These are phyloP conservation scores for Drechslerella stenobrocha DNA, from an alignment of 2,329 filamentous ascomycete genomes.

Conservation along the genomic window DNA sequence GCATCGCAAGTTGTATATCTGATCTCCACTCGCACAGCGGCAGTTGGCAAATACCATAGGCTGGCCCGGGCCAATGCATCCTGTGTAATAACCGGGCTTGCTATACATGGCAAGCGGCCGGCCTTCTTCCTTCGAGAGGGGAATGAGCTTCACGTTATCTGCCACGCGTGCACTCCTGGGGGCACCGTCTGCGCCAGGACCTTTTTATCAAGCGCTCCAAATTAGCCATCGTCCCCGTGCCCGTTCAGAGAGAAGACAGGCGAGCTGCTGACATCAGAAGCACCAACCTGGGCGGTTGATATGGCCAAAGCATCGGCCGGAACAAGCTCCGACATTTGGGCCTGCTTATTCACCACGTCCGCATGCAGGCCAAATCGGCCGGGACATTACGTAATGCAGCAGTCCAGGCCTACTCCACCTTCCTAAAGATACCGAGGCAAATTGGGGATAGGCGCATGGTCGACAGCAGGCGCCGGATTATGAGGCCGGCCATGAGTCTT, in stretches of 20 bases:
- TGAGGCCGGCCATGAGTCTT: too few species aligned
- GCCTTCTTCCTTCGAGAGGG: background rate
- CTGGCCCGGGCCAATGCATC: too few species aligned
- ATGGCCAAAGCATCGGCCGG: constrained; percentile 37
- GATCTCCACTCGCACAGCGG: too few species aligned
- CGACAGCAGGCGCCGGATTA: too few species aligned
- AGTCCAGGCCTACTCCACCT: background rate
- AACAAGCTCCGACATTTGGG: constrained; percentile 25
- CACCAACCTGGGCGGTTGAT: too few species aligned
- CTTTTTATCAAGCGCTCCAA: constrained; percentile 7
- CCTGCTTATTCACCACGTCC: constrained; percentile 4
- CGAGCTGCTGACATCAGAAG: constrained; percentile 43
- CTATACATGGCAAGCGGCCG: background rate
- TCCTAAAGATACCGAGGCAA: background rate
- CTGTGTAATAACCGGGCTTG: constrained; percentile 7
- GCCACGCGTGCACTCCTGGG: constrained; percentile 23
- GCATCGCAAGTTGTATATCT: too few species aligned
- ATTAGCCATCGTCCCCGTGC: constrained; percentile 32
- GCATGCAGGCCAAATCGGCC: background rate
- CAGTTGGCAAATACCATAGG: too few species aligned
- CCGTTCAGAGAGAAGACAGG: constrained; percentile 17
- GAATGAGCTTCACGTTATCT: constrained; percentile 44
- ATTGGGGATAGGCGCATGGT: background rate
- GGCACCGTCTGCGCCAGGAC: constrained; percentile 35
- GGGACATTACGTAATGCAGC: constrained; percentile 1